Evolutionary conservation across 2,329 filamentous ascomycete genomes (phyloP).

Genomic region (Xylariaceae sp.): DNA sequence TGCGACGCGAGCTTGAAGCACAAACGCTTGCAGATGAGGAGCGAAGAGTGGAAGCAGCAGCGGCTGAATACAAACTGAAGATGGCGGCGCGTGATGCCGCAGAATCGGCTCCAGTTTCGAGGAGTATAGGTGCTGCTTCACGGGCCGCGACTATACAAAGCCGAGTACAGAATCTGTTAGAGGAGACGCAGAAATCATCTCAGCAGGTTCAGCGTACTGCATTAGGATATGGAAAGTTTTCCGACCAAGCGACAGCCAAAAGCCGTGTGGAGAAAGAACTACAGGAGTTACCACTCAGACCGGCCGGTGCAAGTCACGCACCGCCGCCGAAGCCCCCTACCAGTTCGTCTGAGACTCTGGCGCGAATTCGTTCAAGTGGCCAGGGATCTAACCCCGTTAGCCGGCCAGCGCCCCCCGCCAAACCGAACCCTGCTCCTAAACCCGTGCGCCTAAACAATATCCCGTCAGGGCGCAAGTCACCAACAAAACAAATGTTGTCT

Average conservation of each 20-base stretch:
- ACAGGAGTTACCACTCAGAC: conserved; percentile 48
- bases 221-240: conserved; percentile 84
- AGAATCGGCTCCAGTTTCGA: conserved; percentile 42
- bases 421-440: conserved; percentile 55
- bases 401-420: conserved; percentile 32
- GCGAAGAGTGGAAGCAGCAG: conserved; percentile 78
- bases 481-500: conserved; percentile 36
- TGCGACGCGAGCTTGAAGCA: conserved; percentile 83
- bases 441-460: conserved; percentile 55
- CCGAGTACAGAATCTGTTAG: conserved; percentile 78
- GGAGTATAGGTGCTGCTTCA: conserved; percentile 53
- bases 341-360: conserved; percentile 20
- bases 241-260: conserved; percentile 46
- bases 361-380: conserved; percentile 21
- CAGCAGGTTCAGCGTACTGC: conserved; percentile 60
- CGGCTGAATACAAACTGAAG: conserved; percentile 77
- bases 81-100: conserved; percentile 55
- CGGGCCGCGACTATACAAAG: conserved; percentile 84
- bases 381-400: conserved; percentile 21
- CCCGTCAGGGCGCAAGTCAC: conserved; percentile 43
- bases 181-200: conserved; percentile 63
- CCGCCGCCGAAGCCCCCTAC: conserved; percentile 25
- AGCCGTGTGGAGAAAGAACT: conserved; percentile 35
- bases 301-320: conserved; percentile 32
- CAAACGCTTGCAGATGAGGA: conserved; percentile 80